Base-by-base conservation (phyloP, 1,139 yeast genomes). In the Chernovozyma sophiae-reginae region DNA sequence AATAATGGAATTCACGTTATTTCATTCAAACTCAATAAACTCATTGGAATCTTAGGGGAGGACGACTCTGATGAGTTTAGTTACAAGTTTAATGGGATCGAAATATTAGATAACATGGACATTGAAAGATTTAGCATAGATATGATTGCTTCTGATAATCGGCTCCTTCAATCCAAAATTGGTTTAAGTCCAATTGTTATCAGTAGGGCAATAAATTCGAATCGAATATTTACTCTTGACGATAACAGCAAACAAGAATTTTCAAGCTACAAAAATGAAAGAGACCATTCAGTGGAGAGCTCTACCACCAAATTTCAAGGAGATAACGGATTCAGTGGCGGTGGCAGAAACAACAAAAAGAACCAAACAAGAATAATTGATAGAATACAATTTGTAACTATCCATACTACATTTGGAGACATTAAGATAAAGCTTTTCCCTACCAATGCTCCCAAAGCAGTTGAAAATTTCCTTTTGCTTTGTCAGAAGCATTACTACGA, bases 381-480 rank as follows among this genome's bases (percentile, higher is more conserved):
- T 16, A 26, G 18, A 16, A 16, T 26, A 14, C 18, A 13, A 12
- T 26, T 47, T 25, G 62, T 48, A 2, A 52, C 58, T 1, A 43
- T 73, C 12, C 77, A 73, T 44, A 73, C 79, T 1, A 60, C 72
- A 1, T 34, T 60, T 16, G 79, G 79, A 4, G 78, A 73, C 45
- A 68, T 73, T 22, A 55, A 53, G 26, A 44, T 74, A 25, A 47
- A 55, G 20, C 47, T 72, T n/a, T 66, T 48, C 44, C 60, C 62
- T 2, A 49, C 56, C 27, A 49, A 56, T 20, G 65, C 71, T 0
- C 77, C 77, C 2, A 49, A 59, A 35, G 65, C 77, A 1, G 70
- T 62, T 3, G 72, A 70, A 43, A 74, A 72, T 47, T 73, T 73
- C 42, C 49, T 62, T 10, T 51, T 52, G 13, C 56, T 65, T 20